Evolutionary conservation across 306 rosid genomes (phyloP), one percentile per base, ranked within the genome.

Genomic region (Fragaria nilgerrensis): DNA sequence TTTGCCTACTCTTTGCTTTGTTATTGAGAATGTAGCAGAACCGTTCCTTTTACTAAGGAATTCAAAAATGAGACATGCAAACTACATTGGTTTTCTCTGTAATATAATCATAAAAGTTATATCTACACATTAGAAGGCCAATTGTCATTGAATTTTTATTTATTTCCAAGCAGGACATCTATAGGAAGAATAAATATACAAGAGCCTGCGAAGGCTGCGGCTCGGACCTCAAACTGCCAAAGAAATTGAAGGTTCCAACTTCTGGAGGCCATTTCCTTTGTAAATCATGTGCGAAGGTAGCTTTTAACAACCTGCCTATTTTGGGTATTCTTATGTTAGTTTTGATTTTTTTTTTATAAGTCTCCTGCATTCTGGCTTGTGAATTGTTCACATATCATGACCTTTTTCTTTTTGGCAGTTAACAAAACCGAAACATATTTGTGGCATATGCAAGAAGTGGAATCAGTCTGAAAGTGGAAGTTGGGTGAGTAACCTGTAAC

Each of bases 401-500:
- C 56, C 45, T 64, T 36, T 70, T 75, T 19, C 77, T 83, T 53
- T 36, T 75, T 75, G n/a, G 84, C 94, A 96, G 99, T 77, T 93
- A 76, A 85, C 87, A 34, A 96, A 91, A 86, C 89, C 94, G 58
- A 95, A 96, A 67, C 98, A 96, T 85, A 79, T 84, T 83, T 96
- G 99, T 75, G 99, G 99, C 89, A 93, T 96, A 84, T 96, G 99
- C 92, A 91, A 91, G 85, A 96, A 89, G 84, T 92, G 87, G 94
- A 91, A 91, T 84, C 96, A 92, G 84, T 87, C 96, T 2, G 99
- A 96, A 61, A 93, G 97, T 87, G 98, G 98, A 82, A 91, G 96
- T 80, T 96, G 99, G 99, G 99, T 96, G 83, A 89, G 99, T 77
- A 82, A 77, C 79, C 77, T 59, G 68, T 55, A 45, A 25, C 73